phyloP scores from a whole-genome alignment of 179 eudicot genomes.

The Silene vulgaris region DNA sequence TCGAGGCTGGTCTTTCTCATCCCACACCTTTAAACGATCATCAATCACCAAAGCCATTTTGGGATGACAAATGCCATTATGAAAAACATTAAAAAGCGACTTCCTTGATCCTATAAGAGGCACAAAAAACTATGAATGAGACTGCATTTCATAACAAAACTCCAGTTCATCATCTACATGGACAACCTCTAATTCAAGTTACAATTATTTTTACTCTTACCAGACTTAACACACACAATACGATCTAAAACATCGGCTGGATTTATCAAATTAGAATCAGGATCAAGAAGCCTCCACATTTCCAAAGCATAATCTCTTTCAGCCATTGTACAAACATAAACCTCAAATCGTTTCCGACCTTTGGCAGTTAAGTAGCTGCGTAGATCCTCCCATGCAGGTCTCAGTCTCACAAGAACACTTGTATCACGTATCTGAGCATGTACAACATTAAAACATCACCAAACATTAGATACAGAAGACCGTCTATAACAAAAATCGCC shows the following conservation, averaged over 20 bases:
- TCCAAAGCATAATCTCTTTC: constrained; percentile 99
- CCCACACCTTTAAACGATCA: constrained; percentile 98
- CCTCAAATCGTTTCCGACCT: constrained; percentile 95
- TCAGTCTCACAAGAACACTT: constrained; percentile 82
- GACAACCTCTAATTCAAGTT: not conserved
- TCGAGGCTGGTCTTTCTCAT: constrained; percentile 92
- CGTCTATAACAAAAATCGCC: not conserved
- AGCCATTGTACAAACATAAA: constrained; percentile 98
- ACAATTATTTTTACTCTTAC: constrained; percentile 33
- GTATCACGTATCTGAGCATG: constrained; percentile 76
- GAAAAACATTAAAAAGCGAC: constrained; percentile 88
- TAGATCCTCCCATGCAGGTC: constrained; percentile 99
- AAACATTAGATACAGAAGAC: no score
- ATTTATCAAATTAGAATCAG: constrained; percentile 76
- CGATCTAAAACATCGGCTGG: constrained; percentile 67
- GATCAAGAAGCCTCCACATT: constrained; percentile 99
- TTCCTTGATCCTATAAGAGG: constrained; percentile 57
- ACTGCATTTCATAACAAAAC: not conserved
- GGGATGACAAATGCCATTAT: constrained; percentile 80
- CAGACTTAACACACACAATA: constrained; percentile 86
- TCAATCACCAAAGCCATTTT: constrained; percentile 96
- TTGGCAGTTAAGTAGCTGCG: constrained; percentile 75
- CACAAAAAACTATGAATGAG: not conserved
- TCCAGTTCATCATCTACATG: not conserved
- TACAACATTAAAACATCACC: not conserved